phyloP scores from a whole-genome alignment of 352 stramenopile species.

The Pythium aristosporum region DNA sequence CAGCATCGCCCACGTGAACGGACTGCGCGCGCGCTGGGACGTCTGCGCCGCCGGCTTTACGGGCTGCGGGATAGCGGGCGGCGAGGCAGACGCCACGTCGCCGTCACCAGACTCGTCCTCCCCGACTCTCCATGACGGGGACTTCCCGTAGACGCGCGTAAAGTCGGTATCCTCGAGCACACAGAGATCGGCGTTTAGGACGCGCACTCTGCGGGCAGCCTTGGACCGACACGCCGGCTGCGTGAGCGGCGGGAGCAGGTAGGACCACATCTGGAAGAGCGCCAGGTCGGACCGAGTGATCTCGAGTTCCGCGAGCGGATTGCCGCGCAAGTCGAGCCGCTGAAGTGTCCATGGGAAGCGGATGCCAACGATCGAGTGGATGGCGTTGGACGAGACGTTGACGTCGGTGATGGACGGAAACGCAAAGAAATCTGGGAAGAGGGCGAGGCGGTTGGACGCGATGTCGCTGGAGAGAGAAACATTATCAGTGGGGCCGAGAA shows the following conservation, averaged over 20 bases:
- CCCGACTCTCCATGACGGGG: not conserved
- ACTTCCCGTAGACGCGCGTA: slow-evolving; percentile 1
- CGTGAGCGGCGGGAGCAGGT: slow-evolving; percentile 1
- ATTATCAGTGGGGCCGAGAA: no score
- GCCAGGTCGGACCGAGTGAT: slow-evolving; percentile 20
- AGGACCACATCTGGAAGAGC: slow-evolving; percentile 16
- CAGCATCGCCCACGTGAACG: slow-evolving; percentile 28
- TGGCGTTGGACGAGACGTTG: slow-evolving; percentile 17
- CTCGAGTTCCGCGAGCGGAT: slow-evolving; percentile 19
- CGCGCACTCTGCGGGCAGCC: slow-evolving; percentile 4
- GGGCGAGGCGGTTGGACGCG: slow-evolving; percentile 14
- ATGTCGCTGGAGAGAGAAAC: slow-evolving; percentile 5
- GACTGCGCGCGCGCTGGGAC: slow-evolving; percentile 20
- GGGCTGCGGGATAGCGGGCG: slow-evolving; percentile 29
- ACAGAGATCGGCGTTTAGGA: slow-evolving; percentile 7
- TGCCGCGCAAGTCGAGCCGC: slow-evolving; percentile 20
- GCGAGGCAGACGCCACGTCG: not conserved
- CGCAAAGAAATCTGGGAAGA: slow-evolving; percentile 17
- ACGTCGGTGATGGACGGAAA: slow-evolving; percentile 17
- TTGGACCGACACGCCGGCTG: slow-evolving; percentile 7
- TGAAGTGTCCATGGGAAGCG: slow-evolving; percentile 28
- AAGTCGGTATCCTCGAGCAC: slow-evolving; percentile 21
- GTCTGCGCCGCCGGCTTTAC: slow-evolving; percentile 62
- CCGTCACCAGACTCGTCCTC: not conserved
- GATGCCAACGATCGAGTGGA: slow-evolving; percentile 14